Evolutionary conservation across 495 filamentous ascomycete genomes (phyloP).

Genomic region (Acidomyces sp.): DNA sequence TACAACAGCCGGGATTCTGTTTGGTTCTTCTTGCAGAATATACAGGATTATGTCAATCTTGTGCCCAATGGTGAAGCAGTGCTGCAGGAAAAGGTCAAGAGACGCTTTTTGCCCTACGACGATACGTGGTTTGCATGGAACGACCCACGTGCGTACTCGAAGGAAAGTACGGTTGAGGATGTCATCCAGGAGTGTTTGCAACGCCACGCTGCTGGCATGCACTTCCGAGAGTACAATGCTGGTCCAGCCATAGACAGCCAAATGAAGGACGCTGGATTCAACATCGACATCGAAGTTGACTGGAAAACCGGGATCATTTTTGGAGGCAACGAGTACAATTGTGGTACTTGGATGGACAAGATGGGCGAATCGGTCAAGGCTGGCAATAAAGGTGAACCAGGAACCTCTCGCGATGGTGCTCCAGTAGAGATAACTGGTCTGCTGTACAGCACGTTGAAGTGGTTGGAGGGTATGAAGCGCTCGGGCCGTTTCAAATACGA

Average conservation of each 20-base stretch:
- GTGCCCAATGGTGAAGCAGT: constrained; percentile 65
- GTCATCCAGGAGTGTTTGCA: constrained; percentile 88
- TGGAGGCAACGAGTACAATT: constrained; percentile 87
- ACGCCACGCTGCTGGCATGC: constrained; percentile 76
- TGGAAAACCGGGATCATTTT: constrained; percentile 89
- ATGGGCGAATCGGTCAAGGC: constrained; percentile 97
- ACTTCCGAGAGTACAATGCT: constrained; percentile 89
- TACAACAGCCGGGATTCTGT: constrained; percentile 94
- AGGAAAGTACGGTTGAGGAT: constrained; percentile 66
- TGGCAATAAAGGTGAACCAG: constrained; percentile 85
- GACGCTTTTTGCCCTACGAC: constrained; percentile 90
- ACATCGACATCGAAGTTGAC: constrained; percentile 78
- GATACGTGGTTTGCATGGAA: constrained; percentile 78
- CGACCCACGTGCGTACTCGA: constrained; percentile 76
- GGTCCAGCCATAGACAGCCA: constrained; percentile 76
- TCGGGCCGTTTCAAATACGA: constrained; percentile 55
- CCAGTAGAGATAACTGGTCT: constrained; percentile 90
- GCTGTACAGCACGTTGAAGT: constrained; percentile 73
- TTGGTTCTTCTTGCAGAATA: constrained; percentile 92
- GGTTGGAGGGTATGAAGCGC: constrained; percentile 55
- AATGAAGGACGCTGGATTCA: constrained; percentile 86
- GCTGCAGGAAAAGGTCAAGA: constrained; percentile 60
- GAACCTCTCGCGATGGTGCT: constrained; percentile 89
- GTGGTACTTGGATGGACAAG: constrained; percentile 99
- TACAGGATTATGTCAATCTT: constrained; percentile 83